Percentiles rank a stretch among this genome's conserved stretches.
phyloP scores from a whole-genome alignment of 495 filamentous ascomycete genomes.

The Lepraria neglecta region DNA sequence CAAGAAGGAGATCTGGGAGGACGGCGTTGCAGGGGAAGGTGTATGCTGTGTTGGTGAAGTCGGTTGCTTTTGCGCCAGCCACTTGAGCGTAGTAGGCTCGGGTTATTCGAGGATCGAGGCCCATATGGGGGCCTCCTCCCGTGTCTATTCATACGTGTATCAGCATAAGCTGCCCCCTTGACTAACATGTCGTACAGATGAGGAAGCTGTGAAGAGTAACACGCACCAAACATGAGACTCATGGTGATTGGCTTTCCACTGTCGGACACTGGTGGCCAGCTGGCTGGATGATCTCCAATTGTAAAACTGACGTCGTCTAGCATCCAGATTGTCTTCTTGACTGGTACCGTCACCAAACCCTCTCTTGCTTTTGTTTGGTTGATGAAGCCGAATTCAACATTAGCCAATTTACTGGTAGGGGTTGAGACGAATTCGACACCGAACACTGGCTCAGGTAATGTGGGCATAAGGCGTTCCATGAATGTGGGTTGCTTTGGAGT shows the following conservation, averaged over 20 bases:
- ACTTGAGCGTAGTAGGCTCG: slow-evolving; percentile 5
- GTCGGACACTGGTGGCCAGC: background rate
- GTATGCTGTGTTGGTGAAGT: background rate
- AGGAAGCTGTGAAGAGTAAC: too few species aligned
- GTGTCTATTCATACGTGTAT: background rate
- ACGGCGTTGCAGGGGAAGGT: slow-evolving; percentile 1
- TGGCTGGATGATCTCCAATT: background rate
- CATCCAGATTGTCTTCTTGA: background rate
- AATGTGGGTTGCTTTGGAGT: background rate
- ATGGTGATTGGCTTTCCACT: background rate
- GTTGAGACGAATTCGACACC: background rate
- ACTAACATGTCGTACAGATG: too few species aligned
- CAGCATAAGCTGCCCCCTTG: background rate
- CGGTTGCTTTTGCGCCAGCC: background rate
- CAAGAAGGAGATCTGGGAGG: slow-evolving; percentile 1
- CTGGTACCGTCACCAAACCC: background rate
- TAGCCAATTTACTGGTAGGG: background rate
- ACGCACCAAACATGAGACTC: background rate
- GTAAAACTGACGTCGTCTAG: background rate
- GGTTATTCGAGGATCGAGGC: background rate
- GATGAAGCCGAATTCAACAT: slow-evolving; percentile 4
- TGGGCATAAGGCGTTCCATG: slow-evolving; percentile 2
- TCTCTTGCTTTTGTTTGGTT: slow-evolving; percentile 5
- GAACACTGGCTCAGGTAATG: background rate
- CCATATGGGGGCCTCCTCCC: background rate